Evolutionary conservation across 2,329 filamentous ascomycete species (phyloP), one percentile per base, ranked within the genome.

Genomic region (Cladosporium velox): DNA sequence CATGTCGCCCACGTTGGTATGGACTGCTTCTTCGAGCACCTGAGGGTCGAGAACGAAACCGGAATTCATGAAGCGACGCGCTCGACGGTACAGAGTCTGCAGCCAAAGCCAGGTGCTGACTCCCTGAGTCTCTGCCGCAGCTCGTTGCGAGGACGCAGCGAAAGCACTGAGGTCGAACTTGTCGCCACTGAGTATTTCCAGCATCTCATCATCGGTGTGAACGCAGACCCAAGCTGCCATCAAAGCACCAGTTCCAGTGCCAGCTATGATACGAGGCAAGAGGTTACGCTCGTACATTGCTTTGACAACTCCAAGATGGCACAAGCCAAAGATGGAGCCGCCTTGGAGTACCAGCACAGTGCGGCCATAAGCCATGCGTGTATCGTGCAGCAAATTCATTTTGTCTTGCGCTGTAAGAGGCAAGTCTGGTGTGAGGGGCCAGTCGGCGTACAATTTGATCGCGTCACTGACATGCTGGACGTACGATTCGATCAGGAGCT

Each of bases 401-500:
- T 96, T 97, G 66, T 88, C 87, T 79, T 93, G 90, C 34, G 61
- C 34, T 44, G 59, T 57, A 4, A 57, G 15, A 0, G 83, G 81
- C 21, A 82, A 83, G 8, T 15, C 24, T 28, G 57, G 57, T 14
- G 28, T 28, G 0, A 87, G 89, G 26, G 90, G 88, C 60, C 91
- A 82, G 21, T 81, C 80, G 32, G 88, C 89, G 44, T 97, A 89
- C 73, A 93, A 89, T 67, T 91, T 87, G 64, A 97, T 87, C 1
- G 91, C 90, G 66, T 90, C 86, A n/a, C 90, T 90, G 41, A 96
- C 89, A 74, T 94, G 89, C 0, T 89, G 88, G 68, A 96, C 89
- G 75, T 97, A 97, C 77, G 96, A 91, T 75, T 97, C 93, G 68
- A 97, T 96, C 58, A 97, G 81, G 63, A 91, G 86, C 77, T 97